Evolutionary conservation across 1,284 basidiomycete genomes (phyloP), one percentile per base, ranked within the genome.

Genomic region (Ustilago loliicola): DNA sequence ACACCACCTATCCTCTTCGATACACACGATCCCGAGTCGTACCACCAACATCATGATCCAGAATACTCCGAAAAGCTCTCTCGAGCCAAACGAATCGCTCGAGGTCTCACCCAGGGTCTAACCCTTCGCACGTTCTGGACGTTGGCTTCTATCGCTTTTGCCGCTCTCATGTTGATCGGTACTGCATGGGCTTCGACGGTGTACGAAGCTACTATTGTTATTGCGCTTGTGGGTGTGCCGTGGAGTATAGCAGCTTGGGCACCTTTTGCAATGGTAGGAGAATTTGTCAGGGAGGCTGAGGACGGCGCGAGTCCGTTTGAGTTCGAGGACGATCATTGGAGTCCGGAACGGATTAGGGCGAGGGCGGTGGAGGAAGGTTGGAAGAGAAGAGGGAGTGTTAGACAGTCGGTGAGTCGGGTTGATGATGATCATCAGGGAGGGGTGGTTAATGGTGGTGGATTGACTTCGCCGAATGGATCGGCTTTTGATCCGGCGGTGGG

Each of bases 191-290:
- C 79, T 9, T 19, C 29, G n/a, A 79, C 66, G 9, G 66, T 78
- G 0, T 17, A 27, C 11, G 60, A 72, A 40, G 82, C 79, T 0
- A 83, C 81, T 7, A 19, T 77, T 19, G 67, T 86, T 11, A 76
- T 86, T 17, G 77, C 78, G 30, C 61, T 80, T 10, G 77, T 84
- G 30, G 85, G 85, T 9, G 52, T 85, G 8, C 77, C 83, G 9
- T 86, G 85, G 85, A 81, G 82, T 38, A 67, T 86, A 9, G 81
- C 83, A 25, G 69, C 66, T 17, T 86, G 85, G 85, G 85, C 80
- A 7, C 85, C 85, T 3, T 85, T 77, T 69, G 83, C 85, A 1
- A 76, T 86, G 51, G 79, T 86, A 11, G 82, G 83, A 47, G 81
- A 82, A 45, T 83, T 83, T 38, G 77, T 84, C 2, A 71, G 81